Evolutionary conservation across 1,284 basidiomycete species (phyloP).

Genomic region (Rhodotorula mucilaginosa): DNA sequence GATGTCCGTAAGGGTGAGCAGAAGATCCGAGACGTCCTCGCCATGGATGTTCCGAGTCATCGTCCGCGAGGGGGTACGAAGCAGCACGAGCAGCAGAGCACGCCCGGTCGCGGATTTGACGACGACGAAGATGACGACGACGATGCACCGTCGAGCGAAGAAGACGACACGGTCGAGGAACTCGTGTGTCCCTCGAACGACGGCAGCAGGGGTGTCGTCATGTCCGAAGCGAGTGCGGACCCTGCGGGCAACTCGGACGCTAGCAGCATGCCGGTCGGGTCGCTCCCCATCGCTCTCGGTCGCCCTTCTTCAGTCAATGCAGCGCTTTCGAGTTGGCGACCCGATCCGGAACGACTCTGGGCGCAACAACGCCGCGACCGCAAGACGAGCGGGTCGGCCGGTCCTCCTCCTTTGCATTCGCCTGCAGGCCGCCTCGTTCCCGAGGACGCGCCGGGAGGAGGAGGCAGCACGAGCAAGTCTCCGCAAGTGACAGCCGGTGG

Average conservation of each 20-base stretch:
- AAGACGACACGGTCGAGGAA: background rate
- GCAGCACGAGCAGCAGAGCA: background rate
- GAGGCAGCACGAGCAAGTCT: background rate
- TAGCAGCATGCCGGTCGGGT: constrained; percentile 22
- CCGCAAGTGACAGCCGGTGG: background rate
- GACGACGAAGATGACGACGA: constrained; percentile 2
- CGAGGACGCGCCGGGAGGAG: too few species aligned
- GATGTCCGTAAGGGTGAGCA: constrained; percentile 21
- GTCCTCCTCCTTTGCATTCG: too few species aligned
- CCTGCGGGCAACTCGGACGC: background rate
- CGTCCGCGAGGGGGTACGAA: constrained; percentile 10
- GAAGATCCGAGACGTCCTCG: constrained; percentile 40
- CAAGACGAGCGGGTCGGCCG: constrained; percentile 7
- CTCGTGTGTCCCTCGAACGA: background rate
- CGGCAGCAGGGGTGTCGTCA: background rate
- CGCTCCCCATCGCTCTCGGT: constrained; percentile 35
- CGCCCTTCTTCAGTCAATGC: constrained; percentile 13
- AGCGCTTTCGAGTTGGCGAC: constrained; percentile 25
- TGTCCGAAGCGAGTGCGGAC: background rate
- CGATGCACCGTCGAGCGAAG: background rate
- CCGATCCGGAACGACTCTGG: constrained; percentile 28
- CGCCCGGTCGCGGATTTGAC: background rate
- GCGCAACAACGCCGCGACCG: constrained; percentile 17
- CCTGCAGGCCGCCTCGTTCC: too few species aligned
- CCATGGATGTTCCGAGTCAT: constrained; percentile 40